phyloP scores from a whole-genome alignment of 2,329 filamentous ascomycete genomes.

The Aspergillus novofumigatus region DNA sequence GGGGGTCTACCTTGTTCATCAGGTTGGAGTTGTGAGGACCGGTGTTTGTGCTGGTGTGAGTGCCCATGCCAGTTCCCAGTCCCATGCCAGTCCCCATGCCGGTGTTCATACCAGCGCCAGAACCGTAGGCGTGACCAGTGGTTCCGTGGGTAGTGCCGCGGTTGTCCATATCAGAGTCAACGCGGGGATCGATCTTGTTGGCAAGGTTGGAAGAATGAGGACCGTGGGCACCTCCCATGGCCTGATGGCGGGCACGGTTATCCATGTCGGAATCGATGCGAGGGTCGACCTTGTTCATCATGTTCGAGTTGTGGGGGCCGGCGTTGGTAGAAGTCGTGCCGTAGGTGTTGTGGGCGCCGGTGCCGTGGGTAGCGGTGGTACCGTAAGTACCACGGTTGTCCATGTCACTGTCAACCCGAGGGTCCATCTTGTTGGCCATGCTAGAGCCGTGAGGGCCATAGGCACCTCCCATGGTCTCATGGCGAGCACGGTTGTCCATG shows the following conservation, averaged over 20 bases:
- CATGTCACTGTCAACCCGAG: constrained; percentile 36
- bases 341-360: constrained; percentile 10
- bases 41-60: constrained; percentile 2
- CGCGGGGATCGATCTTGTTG: constrained; percentile 51
- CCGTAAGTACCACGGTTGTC: constrained; percentile 9
- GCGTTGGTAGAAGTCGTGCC: too few relatives aligned
- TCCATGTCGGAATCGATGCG: background rate
- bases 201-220: constrained; percentile 42
- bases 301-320: constrained; percentile 13
- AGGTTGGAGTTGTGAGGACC: constrained; percentile 19
- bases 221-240: constrained; percentile 24
- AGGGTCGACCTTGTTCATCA: constrained; percentile 40
- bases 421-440: constrained; percentile 50
- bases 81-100: background rate
- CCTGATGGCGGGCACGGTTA: constrained; percentile 6
- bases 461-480: constrained; percentile 10
- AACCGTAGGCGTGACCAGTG: constrained; percentile 1
- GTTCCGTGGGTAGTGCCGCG: constrained; percentile 15
- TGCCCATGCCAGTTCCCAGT: background rate
- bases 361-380: background rate
- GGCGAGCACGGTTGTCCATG: constrained; percentile 2
- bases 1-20: constrained; percentile 25
- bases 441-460: constrained; percentile 43
- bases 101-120: constrained; percentile 10
- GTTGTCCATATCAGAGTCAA: constrained; percentile 30